Evolutionary conservation across 148 eudicot species (phyloP).

Genomic region (Rhododendron ferrugineum): DNA sequence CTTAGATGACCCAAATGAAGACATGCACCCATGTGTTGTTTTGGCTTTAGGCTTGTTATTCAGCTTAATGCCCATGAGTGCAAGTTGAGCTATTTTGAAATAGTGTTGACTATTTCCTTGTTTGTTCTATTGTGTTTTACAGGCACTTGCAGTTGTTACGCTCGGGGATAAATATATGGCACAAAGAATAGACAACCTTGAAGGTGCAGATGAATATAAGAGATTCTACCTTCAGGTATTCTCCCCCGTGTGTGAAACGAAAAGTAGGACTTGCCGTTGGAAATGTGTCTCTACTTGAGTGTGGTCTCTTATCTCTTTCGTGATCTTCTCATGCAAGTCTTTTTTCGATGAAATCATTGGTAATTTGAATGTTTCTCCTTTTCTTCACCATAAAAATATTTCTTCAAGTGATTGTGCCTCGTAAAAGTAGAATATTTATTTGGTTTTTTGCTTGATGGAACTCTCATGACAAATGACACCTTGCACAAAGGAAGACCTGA

Average conservation of each 20-base stretch:
- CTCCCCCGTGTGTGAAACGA: not conserved
- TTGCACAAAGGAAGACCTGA: not conserved
- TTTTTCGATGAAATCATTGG: not conserved
- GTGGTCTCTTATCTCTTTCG: not conserved
- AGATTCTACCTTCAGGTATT: slow-evolving; percentile 94
- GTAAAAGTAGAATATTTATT: not conserved
- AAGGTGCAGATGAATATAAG: slow-evolving; percentile 80
- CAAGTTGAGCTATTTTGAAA: not conserved
- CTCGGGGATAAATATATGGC: slow-evolving; percentile 98
- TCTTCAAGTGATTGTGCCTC: not conserved
- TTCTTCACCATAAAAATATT: not conserved
- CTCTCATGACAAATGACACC: not conserved
- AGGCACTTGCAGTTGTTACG: slow-evolving; percentile 94
- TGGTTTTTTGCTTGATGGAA: not conserved
- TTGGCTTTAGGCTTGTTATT: not conserved
- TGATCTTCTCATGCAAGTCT: not conserved
- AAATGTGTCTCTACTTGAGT: not conserved
- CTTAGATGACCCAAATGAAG: not conserved
- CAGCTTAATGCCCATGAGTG: not conserved
- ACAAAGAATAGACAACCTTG: slow-evolving; percentile 87
- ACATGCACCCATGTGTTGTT: not conserved
- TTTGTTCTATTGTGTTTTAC: slow-evolving; percentile 16
- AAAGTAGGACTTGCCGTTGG: not conserved
- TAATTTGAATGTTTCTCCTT: not conserved
- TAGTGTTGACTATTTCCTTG: not conserved